Evolutionary conservation across 805 yeast genomes (phyloP), one percentile per base, ranked within the genome.

Genomic region (Alloascoidea africana): DNA sequence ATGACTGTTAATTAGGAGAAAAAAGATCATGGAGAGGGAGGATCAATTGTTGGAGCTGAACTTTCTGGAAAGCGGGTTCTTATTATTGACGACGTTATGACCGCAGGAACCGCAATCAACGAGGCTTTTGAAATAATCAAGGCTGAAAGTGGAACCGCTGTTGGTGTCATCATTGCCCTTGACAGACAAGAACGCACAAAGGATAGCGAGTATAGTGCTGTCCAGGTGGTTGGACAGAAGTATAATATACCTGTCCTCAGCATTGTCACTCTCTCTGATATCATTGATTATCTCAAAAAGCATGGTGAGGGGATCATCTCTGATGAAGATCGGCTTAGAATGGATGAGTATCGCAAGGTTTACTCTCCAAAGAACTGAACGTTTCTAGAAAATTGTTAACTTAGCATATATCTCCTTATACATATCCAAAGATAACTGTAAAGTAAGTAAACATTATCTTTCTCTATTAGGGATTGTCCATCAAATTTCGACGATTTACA

Each of bases 11-110:
- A 35, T 15, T n/a, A 45, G 50, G 96, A 86, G 59, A 80, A 81
- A 65, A 89, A 89, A 62, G 96, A 87, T 54, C 98, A 89, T 54
- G 98, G 98, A 40, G 98, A 89, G 63, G 98, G 97, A 47, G 98
- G 98, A 11, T 71, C 72, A 40, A 82, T 89, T 48, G 97, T 91
- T 33, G 98, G 98, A 27, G 74, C 81, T 35, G 58, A 73, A 4
- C 68, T 89, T 49, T 67, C 68, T 42, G 81, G 70, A 36, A 80
- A 87, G 57, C 68, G 68, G 42, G 73, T 89, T 16, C 63, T 91
- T 50, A 83, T 91, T 50, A 85, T 89, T 43, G 98, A 91, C 58
- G 98, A 89, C 52, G 96, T 91, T 33, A 87, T 89, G 77, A 89
- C 97, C 42, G 97, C 97, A 1, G 98, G 98, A 32, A 91, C 97